Evolutionary conservation across 2,329 filamentous ascomycete genomes (phyloP).

Genomic region (Xylariales sp.): DNA sequence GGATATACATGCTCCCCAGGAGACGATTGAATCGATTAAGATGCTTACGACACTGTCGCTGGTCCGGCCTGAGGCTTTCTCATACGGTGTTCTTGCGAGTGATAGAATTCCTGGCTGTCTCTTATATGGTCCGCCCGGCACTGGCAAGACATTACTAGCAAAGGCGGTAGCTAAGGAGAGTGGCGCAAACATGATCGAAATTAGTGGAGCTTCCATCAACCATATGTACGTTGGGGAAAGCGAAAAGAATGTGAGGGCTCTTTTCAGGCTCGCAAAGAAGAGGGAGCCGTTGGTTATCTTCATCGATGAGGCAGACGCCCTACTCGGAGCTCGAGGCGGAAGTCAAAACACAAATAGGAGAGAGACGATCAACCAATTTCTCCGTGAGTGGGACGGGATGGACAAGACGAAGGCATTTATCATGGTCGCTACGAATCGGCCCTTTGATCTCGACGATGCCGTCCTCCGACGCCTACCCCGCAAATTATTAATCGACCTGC

Average conservation of each 20-base stretch:
- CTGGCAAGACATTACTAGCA: conserved; percentile 76
- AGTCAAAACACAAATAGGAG: conserved; percentile 78
- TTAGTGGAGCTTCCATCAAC: conserved; percentile 90
- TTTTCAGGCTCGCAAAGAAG: conserved; percentile 92
- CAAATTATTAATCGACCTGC: conserved; percentile 78
- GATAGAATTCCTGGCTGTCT: conserved; percentile 92
- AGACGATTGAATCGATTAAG: conserved; percentile 88
- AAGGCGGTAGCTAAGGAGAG: conserved; percentile 76
- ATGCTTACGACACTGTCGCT: conserved; percentile 90
- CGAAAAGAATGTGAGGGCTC: conserved; percentile 93
- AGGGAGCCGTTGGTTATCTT: conserved; percentile 93
- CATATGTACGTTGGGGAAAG: conserved; percentile 97
- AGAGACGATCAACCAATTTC: conserved; percentile 95
- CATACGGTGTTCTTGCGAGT: conserved; percentile 89
- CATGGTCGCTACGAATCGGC: conserved; percentile 97
- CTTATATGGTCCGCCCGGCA: conserved; percentile 88
- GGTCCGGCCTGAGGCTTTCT: conserved; percentile 91
- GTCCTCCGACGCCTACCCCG: conserved; percentile 81
- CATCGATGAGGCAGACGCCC: conserved; percentile 94
- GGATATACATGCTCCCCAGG: conserved; percentile 83
- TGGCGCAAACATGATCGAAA: conserved; percentile 81
- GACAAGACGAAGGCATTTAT: conserved; percentile 86
- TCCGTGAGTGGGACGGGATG: conserved; percentile 97
- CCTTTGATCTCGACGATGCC: conserved; percentile 92
- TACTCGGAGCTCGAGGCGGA: conserved; percentile 81